Conservation (phyloP, 2,329 filamentous ascomycete species). For the Bipolaris sorokiniana region DNA sequence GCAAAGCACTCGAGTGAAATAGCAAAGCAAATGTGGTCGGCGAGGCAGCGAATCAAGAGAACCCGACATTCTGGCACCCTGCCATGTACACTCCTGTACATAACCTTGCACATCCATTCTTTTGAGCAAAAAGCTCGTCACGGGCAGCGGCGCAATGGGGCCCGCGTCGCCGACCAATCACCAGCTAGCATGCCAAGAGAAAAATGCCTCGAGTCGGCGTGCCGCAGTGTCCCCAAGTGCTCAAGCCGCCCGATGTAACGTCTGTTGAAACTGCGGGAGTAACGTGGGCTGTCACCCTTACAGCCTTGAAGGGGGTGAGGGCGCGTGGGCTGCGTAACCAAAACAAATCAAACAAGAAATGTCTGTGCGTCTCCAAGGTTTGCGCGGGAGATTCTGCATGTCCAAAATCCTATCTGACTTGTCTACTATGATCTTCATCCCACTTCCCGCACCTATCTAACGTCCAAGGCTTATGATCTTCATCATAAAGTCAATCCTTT, state of each 20-base stretch:
- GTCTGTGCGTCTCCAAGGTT: background rate
- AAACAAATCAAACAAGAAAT: no score
- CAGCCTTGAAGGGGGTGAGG: background rate
- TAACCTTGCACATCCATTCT: slow-evolving; percentile 10
- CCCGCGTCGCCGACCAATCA: slow-evolving; percentile 19
- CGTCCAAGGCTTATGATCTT: slow-evolving; percentile 9
- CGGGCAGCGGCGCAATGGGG: slow-evolving; percentile 21
- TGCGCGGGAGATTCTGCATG: slow-evolving; percentile 8
- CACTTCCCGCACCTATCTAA: slow-evolving; percentile 8
- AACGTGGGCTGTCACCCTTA: slow-evolving; percentile 16
- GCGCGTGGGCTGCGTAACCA: slow-evolving; percentile 7
- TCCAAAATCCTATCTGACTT: slow-evolving; percentile 4
- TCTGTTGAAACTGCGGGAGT: slow-evolving; percentile 18
- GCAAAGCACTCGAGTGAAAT: slow-evolving; percentile 5
- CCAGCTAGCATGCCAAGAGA: background rate
- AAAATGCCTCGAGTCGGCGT: slow-evolving; percentile 6
- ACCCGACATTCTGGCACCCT: slow-evolving; percentile 21
- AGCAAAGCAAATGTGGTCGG: slow-evolving; percentile 19
- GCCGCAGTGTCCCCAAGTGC: slow-evolving; percentile 9
- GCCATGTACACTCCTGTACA: background rate
- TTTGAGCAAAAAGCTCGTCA: slow-evolving; percentile 16
- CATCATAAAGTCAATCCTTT: background rate
- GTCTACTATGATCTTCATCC: slow-evolving; percentile 8
- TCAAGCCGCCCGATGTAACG: slow-evolving; percentile 20
- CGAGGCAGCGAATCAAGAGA: slow-evolving; percentile 26